These are phyloP conservation scores for Claviceps humidiphila DNA, from an alignment of 2,329 filamentous ascomycete genomes.

Conservation along the genomic window DNA sequence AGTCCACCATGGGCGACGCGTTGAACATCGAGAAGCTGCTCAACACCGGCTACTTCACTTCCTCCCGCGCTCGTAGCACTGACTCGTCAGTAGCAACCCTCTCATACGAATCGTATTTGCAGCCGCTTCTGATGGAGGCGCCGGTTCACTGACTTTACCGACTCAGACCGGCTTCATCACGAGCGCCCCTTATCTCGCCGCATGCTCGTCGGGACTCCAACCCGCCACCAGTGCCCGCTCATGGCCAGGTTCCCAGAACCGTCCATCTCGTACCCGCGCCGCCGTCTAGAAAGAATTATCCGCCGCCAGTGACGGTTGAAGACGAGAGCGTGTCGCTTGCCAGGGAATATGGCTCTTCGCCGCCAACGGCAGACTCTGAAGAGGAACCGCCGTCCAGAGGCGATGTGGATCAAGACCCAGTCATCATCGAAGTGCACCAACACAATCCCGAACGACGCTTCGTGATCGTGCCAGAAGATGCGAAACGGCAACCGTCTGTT, in stretches of 20 bases:
- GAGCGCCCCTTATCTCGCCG: slow-evolving; percentile 8
- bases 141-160: neutral
- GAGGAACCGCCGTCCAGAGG: slow-evolving; percentile 51
- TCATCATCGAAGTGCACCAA: slow-evolving; percentile 50
- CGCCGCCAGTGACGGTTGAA: slow-evolving; percentile 54
- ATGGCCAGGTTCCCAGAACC: slow-evolving; percentile 6
- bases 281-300: slow-evolving; percentile 23
- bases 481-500: slow-evolving; percentile 1
- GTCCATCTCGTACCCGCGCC: slow-evolving; percentile 6
- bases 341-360: slow-evolving; percentile 38
- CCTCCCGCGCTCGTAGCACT: slow-evolving; percentile 26
- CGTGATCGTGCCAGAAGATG: slow-evolving; percentile 36
- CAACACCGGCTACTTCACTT: slow-evolving; percentile 37
- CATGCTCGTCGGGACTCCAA: slow-evolving; percentile 9
- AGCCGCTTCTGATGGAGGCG: neutral
- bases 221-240: slow-evolving; percentile 6
- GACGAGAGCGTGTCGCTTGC: slow-evolving; percentile 52
- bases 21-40: slow-evolving; percentile 33
- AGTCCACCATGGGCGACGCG: slow-evolving; percentile 28
- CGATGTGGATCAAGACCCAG: slow-evolving; percentile 52
- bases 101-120: neutral
- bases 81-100: slow-evolving; percentile 13
- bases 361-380: slow-evolving; percentile 17
- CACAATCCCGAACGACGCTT: slow-evolving; percentile 52
- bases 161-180: slow-evolving; percentile 8